A percentile compares a stretch with the other conserved stretches of the same genome.
Evolutionary conservation across 2,329 filamentous ascomycete genomes (phyloP).

Genomic region (Anthostomella pinea): DNA sequence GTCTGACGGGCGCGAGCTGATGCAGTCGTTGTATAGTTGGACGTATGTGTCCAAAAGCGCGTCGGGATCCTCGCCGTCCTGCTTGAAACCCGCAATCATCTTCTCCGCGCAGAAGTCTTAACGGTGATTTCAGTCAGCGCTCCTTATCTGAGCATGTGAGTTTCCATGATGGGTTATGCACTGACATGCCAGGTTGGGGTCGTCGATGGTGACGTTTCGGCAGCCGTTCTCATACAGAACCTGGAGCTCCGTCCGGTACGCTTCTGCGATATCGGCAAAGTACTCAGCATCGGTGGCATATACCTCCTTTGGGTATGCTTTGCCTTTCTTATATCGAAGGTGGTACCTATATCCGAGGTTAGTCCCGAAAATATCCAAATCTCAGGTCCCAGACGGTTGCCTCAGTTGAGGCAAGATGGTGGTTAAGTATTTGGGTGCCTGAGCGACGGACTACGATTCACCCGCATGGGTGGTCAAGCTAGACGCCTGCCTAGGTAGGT

Average conservation of each 20-base stretch:
- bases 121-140: too few relatives aligned
- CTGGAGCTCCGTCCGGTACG: constrained; percentile 55
- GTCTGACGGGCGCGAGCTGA: constrained; percentile 61
- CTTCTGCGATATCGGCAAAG: constrained; percentile 62
- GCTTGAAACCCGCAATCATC: constrained; percentile 69
- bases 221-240: constrained; percentile 61
- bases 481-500: too few relatives aligned
- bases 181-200: constrained; percentile 65
- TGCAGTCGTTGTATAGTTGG: constrained; percentile 71
- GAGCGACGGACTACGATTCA: too few relatives aligned
- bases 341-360: constrained; percentile 42
- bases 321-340: constrained; percentile 51
- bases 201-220: constrained; percentile 64
- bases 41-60: constrained; percentile 73
- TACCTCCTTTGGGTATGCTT: constrained; percentile 55
- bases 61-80: constrained; percentile 66
- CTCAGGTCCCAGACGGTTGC: too few relatives aligned
- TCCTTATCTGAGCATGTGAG: too few relatives aligned
- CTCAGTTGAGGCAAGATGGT: too few relatives aligned
- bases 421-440: too few relatives aligned
- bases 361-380: constrained; percentile 1
- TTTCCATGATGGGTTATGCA: too few relatives aligned
- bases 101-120: constrained; percentile 74
- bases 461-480: too few relatives aligned
- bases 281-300: constrained; percentile 60